These are phyloP conservation scores for Flaveria linearis DNA, from an alignment of 129 eudicot species.

Conservation along the genomic window DNA sequence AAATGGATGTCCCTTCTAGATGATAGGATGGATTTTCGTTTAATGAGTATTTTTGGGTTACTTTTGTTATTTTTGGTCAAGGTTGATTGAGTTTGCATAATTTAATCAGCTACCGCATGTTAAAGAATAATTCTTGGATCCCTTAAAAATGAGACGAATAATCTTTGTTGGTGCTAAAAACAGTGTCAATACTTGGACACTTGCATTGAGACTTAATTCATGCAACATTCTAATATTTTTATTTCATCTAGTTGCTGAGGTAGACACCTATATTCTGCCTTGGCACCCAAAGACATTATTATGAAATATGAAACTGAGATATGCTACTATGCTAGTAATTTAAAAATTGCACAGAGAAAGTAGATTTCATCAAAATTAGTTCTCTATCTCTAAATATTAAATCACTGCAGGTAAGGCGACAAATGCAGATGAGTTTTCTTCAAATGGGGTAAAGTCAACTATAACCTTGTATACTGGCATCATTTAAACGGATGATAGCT, in stretches of 20 bases:
- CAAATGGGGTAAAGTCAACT: slow-evolving; percentile 76
- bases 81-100: slow-evolving; percentile 10
- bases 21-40: not conserved
- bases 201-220: not conserved
- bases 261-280: not conserved
- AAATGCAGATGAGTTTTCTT: slow-evolving; percentile 83
- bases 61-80: not conserved
- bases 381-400: slow-evolving; percentile 20
- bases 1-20: not conserved
- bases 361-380: slow-evolving; percentile 14
- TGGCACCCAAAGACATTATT: not conserved
- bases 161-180: not conserved
- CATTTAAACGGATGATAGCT: not conserved
- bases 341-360: slow-evolving; percentile 2
- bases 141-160: not conserved
- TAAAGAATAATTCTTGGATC: not conserved
- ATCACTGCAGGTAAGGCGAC: slow-evolving; percentile 64
- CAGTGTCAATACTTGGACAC: not conserved
- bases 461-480: slow-evolving; percentile 9
- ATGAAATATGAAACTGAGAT: not conserved
- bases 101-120: not conserved
- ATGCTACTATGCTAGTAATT: not conserved
- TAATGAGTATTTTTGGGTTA: not conserved
- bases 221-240: not conserved
- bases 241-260: not conserved